Conservation (phyloP, 108 stramenopile species). For the Nitzschia inconspicua region DNA sequence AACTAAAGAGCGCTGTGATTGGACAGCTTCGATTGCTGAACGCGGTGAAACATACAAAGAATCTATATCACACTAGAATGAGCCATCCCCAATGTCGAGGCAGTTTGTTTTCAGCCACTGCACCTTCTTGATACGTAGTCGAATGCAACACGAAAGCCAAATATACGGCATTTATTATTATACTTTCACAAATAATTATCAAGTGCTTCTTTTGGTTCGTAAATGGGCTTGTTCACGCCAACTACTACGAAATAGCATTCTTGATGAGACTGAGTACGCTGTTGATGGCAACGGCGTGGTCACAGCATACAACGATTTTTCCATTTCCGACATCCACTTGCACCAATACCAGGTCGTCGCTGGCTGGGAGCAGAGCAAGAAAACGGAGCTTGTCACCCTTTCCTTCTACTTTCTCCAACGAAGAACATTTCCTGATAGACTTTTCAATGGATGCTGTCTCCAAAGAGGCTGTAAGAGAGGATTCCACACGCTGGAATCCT, state of each 20-base stretch:
- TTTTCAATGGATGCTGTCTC: slow-evolving; percentile 18
- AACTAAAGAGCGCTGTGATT: too few species aligned
- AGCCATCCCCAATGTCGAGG: too few species aligned
- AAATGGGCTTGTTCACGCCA: background rate
- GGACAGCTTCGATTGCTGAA: too few species aligned
- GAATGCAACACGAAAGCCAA: slow-evolving; percentile 9
- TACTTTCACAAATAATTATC: background rate
- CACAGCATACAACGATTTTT: slow-evolving; percentile 65
- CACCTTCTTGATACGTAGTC: too few species aligned
- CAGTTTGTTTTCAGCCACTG: too few species aligned
- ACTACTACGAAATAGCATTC: slow-evolving; percentile 24
- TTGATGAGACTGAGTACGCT: slow-evolving; percentile 57
- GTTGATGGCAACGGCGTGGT: slow-evolving; percentile 69
- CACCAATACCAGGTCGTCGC: slow-evolving; percentile 51
- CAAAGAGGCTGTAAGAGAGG: slow-evolving; percentile 12
- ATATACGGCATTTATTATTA: background rate
- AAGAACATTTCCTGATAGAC: slow-evolving; percentile 8
- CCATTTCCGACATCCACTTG: slow-evolving; percentile 50
- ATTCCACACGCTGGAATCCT: slow-evolving; percentile 64
- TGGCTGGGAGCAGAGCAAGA: slow-evolving; percentile 60
- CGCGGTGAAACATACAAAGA: too few species aligned
- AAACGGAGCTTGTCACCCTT: slow-evolving; percentile 39
- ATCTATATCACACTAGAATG: too few species aligned
- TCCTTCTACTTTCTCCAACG: slow-evolving; percentile 17
- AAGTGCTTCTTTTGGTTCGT: background rate